Evolutionary conservation across 495 filamentous ascomycete species (phyloP), one percentile per base, ranked within the genome.

Genomic region (Hypomontagnella submonticulosa): DNA sequence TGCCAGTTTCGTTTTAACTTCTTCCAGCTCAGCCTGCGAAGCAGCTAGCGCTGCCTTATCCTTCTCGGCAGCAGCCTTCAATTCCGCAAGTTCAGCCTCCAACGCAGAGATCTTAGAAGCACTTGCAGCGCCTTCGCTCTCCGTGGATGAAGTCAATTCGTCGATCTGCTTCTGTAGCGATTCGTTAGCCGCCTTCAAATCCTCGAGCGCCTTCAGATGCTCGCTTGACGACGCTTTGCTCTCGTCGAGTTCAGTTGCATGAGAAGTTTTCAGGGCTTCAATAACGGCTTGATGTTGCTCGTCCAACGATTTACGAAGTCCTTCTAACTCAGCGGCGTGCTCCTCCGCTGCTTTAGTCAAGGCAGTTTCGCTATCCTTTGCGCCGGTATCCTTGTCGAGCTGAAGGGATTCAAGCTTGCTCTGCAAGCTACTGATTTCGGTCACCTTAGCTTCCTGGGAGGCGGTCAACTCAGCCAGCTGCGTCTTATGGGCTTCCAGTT

Each of bases 101-200:
- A 82, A 68, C 1, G 71, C 69, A 8, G 73, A 66, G 44, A 81
- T 66, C 50, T 75, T 78, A 4, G 73, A 72, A 11, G 69, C 62
- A 48, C 47, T 73, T 1, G 73, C 73, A 19, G 53, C 65, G 6
- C 53, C 66, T 42, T 49, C 61, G 32, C 47, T 68, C 33, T 74
- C 63, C 3, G 53, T 70, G 5, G 74, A 71, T 0, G 70, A 70
- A 5, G 71, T 76, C 47, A 85, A 48, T 13, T 80, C 77, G 46
- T 78, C 73, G 6, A 83, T 63, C 68, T 78, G 75, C 64, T 73
- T 75, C 65, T 84, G 77, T 19, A 84, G 57, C 36, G 55, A 52
- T 51, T 80, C 79, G 47, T 84, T 76, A 30, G 71, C 72, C 15
- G 74, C 61, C 55, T 80, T 79, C 23, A 84, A 72, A 4, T 80